Evolutionary conservation across 2,329 filamentous ascomycete species (phyloP), one percentile per base, ranked within the genome.

Genomic region (Trichocomaceae sp.): DNA sequence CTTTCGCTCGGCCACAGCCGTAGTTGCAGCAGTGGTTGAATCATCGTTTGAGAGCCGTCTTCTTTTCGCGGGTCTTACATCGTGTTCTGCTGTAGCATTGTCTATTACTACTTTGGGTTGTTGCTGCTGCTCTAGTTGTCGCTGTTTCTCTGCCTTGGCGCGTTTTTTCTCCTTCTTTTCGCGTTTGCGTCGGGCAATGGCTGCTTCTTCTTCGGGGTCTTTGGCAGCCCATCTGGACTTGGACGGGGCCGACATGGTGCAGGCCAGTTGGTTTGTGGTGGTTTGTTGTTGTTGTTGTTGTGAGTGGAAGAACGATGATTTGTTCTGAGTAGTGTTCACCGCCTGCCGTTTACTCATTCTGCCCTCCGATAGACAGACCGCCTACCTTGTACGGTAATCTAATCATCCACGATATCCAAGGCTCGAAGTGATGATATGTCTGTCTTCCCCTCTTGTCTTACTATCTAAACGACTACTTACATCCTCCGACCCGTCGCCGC

Each of bases 91-190:
- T 52, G 45, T 57, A 55, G 57, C 60, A 29, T 6, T 7, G 8
- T 26, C 23, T 3, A 26, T 7, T 26, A 20, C 41, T 39, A 17
- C 26, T 54, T 22, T 39, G 31, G 31, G 6, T 5, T 33, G 31
- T 56, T 58, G 55, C 31, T 49, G 37, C 39, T 55, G 47, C 58
- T 58, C 83, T 35, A 82, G 78, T 64, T 82, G 82, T 56, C 83
- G 84, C 61, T 88, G 86, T 71, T 90, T 95, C 67, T 91, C 87
- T 26, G 84, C 86, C 71, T 93, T 96, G 50, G 83, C 75, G 49
- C 87, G 85, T 72, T 87, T 90, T 79, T 93, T 95, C 65, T 90
- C 87, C 72, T 95, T 90, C 73, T 92, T 96, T 68, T 93, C 88
- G 59, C 79, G 81, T 72, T 87, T 92, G 54, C 84, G 79, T 65